Percentiles rank a stretch among this genome's conserved stretches.
Conservation (phyloP, 2,329 filamentous ascomycete genomes). For the Atkinsonella texensis region DNA sequence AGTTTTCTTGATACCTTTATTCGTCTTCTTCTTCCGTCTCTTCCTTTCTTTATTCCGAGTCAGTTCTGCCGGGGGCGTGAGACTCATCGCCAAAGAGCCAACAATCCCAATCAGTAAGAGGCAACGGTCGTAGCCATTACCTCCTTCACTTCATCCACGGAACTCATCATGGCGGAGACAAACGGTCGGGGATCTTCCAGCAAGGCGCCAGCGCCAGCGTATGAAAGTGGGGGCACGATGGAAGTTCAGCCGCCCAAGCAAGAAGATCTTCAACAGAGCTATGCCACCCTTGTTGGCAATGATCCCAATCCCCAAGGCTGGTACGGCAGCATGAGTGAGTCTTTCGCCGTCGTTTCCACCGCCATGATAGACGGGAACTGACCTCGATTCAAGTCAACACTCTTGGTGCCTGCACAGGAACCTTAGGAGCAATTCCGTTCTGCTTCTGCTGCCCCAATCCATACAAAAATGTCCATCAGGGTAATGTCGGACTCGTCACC, state of each 20-base stretch:
- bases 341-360: background rate
- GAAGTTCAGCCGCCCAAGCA: slow-evolving; percentile 66
- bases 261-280: slow-evolving; percentile 76
- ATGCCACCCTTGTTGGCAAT: slow-evolving; percentile 52
- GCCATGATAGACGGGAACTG: background rate
- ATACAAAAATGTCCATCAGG: slow-evolving; percentile 84
- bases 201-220: slow-evolving; percentile 15
- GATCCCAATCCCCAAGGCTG: slow-evolving; percentile 67
- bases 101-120: background rate
- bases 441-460: slow-evolving; percentile 90
- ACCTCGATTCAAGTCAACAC: slow-evolving; percentile 46
- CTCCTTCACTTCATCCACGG: slow-evolving; percentile 9
- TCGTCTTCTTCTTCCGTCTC: background rate
- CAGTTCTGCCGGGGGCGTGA: background rate
- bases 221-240: slow-evolving; percentile 40
- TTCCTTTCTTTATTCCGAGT: background rate
- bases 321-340: slow-evolving; percentile 78
- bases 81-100: background rate
- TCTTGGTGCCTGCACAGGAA: slow-evolving; percentile 64
- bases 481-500: slow-evolving; percentile 89
- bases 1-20: background rate
- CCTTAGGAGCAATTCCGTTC: slow-evolving; percentile 77
- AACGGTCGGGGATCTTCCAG: slow-evolving; percentile 19
- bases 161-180: slow-evolving; percentile 10
- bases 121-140: slow-evolving; percentile 5